These are phyloP conservation scores for Endoconidiophora polonica DNA, from an alignment of 2,329 filamentous ascomycete genomes.

Conservation along the genomic window DNA sequence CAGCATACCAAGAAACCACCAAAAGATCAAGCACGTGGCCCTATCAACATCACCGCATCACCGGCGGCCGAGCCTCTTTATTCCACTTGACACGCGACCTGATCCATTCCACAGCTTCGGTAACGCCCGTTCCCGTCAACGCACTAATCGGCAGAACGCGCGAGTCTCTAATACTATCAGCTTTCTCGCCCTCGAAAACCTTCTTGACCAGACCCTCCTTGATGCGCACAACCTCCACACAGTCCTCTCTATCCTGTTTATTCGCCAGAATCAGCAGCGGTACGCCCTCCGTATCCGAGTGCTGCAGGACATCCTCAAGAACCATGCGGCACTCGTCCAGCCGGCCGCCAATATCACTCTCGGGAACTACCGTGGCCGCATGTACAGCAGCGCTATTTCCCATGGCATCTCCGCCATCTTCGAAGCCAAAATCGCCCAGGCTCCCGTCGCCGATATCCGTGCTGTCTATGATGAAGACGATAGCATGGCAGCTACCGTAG, in stretches of 20 bases:
- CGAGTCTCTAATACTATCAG: constrained; percentile 70
- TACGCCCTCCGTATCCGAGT: constrained; percentile 77
- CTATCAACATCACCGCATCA: constrained; percentile 56
- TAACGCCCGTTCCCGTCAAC: constrained; percentile 72
- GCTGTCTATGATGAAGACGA: constrained; percentile 94
- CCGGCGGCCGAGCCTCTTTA: constrained; percentile 76
- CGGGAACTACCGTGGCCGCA: constrained; percentile 13
- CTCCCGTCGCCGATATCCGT: constrained; percentile 80
- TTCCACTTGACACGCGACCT: constrained; percentile 89
- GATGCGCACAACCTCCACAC: constrained; percentile 89
- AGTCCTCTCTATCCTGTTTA: constrained; percentile 95
- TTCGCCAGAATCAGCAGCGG: constrained; percentile 87
- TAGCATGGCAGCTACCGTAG: constrained; percentile 84
- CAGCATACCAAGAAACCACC: constrained; percentile 4
- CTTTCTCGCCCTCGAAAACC: constrained; percentile 90
- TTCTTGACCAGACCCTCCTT: constrained; percentile 92
- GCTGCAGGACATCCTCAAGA: constrained; percentile 74
- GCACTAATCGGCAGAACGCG: constrained; percentile 82
- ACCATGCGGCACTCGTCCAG: constrained; percentile 81
- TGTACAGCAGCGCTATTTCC: constrained; percentile 7
- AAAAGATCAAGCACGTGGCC: constrained; percentile 2
- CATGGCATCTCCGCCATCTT: neutral
- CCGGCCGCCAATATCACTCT: constrained; percentile 34
- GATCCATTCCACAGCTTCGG: constrained; percentile 94
- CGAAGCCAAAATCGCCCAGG: constrained; percentile 26